Conservation (phyloP, 169 alveolate species). For the Cryptosporidium canis region DNA sequence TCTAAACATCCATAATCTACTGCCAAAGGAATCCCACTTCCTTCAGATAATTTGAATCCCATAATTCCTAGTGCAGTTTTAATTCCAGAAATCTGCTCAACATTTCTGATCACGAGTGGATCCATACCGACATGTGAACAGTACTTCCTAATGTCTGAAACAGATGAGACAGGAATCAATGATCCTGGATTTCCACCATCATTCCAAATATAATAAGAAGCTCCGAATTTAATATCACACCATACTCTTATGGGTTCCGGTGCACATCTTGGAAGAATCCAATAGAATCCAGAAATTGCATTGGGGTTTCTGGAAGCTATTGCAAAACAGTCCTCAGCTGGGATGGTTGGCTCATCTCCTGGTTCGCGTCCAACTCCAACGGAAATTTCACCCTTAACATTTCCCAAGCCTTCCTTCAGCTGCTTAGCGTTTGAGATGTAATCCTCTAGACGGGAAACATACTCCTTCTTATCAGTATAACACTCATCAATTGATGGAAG, state of each 20-base stretch:
- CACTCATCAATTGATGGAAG: constrained; percentile 82
- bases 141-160: constrained; percentile 81
- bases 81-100: constrained; percentile 82
- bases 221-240: constrained; percentile 88
- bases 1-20: constrained; percentile 83
- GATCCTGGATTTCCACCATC: constrained; percentile 78
- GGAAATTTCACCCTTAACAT: constrained; percentile 69
- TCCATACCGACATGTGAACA: constrained; percentile 89
- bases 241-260: constrained; percentile 86
- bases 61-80: constrained; percentile 82
- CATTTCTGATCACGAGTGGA: constrained; percentile 83
- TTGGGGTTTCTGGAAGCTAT: constrained; percentile 82
- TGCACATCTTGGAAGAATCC: constrained; percentile 89
- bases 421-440: constrained; percentile 78
- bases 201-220: constrained; percentile 84
- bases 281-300: constrained; percentile 89
- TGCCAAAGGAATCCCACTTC: constrained; percentile 87
- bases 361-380: constrained; percentile 73
- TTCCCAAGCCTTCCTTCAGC: constrained; percentile 73
- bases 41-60: constrained; percentile 82
- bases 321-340: constrained; percentile 89
- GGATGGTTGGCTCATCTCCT: constrained; percentile 85
- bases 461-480: constrained; percentile 78
- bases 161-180: constrained; percentile 79
- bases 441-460: constrained; percentile 77